phyloP scores from a whole-genome alignment of 306 rosid genomes.

The Trifolium pratense region DNA sequence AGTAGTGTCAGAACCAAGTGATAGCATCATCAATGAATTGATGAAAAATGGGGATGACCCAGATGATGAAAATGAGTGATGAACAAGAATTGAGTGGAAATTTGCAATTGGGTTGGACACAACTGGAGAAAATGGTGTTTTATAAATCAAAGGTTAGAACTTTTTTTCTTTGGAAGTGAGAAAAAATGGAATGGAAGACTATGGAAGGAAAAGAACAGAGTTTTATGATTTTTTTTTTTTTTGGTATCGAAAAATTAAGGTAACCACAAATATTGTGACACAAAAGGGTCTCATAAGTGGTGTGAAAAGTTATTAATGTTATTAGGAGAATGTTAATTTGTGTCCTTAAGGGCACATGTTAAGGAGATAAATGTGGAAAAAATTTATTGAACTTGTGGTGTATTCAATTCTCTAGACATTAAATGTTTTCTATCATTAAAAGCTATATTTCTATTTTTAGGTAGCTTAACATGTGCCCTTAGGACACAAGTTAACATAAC shows the following conservation, averaged over 20 bases:
- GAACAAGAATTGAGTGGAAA: slow-evolving; percentile 34
- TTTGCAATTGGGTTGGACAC: slow-evolving; percentile 34
- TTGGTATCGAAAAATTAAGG: neutral
- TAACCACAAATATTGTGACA: slow-evolving; percentile 25
- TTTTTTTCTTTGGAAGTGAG: neutral
- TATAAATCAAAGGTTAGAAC: neutral
- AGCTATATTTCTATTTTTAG: too few relatives aligned
- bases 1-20: slow-evolving; percentile 54
- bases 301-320: neutral
- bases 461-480: too few relatives aligned
- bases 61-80: slow-evolving; percentile 42
- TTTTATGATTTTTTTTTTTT: neutral
- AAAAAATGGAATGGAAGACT: neutral
- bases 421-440: too few relatives aligned
- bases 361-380: too few relatives aligned
- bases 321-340: too few relatives aligned
- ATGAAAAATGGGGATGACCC: slow-evolving; percentile 41
- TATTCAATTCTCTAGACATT: too few relatives aligned
- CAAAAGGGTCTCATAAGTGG: slow-evolving; percentile 4
- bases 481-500: too few relatives aligned
- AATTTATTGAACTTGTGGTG: too few relatives aligned
- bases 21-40: slow-evolving; percentile 54
- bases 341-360: too few relatives aligned
- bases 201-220: neutral
- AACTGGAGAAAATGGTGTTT: neutral